A percentile compares a stretch with the other conserved stretches of the same genome.
Conservation (phyloP, 805 yeast genomes). For the Priceomyces melissophilus region DNA sequence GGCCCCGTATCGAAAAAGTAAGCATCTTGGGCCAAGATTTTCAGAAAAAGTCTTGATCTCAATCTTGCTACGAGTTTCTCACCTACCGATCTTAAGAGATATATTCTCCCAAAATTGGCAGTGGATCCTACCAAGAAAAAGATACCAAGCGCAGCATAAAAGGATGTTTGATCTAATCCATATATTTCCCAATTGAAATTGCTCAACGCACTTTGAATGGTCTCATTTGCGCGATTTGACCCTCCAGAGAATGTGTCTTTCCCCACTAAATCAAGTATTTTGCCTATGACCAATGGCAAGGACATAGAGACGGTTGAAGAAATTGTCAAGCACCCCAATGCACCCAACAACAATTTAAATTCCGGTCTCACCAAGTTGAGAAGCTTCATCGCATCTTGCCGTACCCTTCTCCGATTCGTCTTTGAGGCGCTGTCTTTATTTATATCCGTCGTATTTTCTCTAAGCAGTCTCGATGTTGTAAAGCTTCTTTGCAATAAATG, state of each 20-base stretch:
- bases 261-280: conserved; percentile 68
- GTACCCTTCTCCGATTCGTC: conserved; percentile 1
- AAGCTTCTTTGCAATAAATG: too few relatives aligned
- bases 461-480: too few relatives aligned
- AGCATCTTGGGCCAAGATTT: conserved; percentile 80
- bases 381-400: conserved; percentile 20
- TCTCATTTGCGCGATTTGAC: too few relatives aligned
- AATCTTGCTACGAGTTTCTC: conserved; percentile 84
- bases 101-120: conserved; percentile 80
- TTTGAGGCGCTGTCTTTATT: too few relatives aligned
- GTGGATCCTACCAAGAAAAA: conserved; percentile 70
- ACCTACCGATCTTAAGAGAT: conserved; percentile 72
- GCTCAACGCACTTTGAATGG: too few relatives aligned
- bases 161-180: conserved; percentile 62
- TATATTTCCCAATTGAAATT: conserved; percentile 20
- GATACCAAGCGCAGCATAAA: conserved; percentile 57
- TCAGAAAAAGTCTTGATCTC: conserved; percentile 71
- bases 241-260: conserved; percentile 23
- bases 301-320: conserved; percentile 80
- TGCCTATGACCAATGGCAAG: conserved; percentile 81
- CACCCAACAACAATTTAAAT: conserved; percentile 51
- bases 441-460: too few relatives aligned
- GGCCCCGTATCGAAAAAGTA: conserved; percentile 82
- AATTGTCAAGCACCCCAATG: conserved; percentile 59
- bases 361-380: conserved; percentile 35